phyloP scores from a whole-genome alignment of 768 basidiomycete species.

The Gautieria morchelliformis region DNA sequence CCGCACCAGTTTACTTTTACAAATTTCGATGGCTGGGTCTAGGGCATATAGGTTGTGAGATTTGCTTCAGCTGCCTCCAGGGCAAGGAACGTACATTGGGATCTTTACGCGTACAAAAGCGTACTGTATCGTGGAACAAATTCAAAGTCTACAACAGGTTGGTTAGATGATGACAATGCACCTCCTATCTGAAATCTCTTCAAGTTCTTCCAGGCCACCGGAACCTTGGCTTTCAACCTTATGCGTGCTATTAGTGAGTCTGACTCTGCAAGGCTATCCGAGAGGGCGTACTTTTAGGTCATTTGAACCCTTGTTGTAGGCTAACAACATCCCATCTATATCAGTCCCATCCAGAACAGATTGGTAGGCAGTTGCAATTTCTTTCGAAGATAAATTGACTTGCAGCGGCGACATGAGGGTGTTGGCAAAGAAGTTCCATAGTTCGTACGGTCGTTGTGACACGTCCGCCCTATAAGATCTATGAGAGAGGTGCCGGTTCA shows the following conservation, averaged over 20 bases:
- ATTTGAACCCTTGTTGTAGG: constrained; percentile 73
- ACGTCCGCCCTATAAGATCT: too few relatives aligned
- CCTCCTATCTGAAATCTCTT: constrained; percentile 93
- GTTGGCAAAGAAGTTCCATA: background rate
- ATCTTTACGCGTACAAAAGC: constrained; percentile 81
- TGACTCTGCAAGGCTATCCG: background rate
- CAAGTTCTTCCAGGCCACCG: constrained; percentile 82
- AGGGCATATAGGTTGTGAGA: background rate
- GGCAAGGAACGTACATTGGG: constrained; percentile 49
- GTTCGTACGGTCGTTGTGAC: constrained; percentile 8
- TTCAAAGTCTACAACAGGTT: constrained; percentile 5
- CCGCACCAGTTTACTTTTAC: constrained; percentile 98
- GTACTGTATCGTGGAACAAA: constrained; percentile 70
- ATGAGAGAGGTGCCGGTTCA: too few relatives aligned
- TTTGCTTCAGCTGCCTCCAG: background rate
- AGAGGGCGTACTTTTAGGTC: constrained; percentile 48
- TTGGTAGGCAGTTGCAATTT: constrained; percentile 66
- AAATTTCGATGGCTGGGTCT: constrained; percentile 83
- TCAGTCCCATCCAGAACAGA: constrained; percentile 56
- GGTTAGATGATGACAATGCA: constrained; percentile 25
- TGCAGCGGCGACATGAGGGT: constrained; percentile 64
- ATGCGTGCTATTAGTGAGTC: background rate
- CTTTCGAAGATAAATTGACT: constrained; percentile 66
- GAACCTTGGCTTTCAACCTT: constrained; percentile 69
- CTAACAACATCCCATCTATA: constrained; percentile 72